These are phyloP conservation scores for Physocladia obscura DNA, from an alignment of 192 early-diverging fungal genomes.

Conservation along the genomic window DNA sequence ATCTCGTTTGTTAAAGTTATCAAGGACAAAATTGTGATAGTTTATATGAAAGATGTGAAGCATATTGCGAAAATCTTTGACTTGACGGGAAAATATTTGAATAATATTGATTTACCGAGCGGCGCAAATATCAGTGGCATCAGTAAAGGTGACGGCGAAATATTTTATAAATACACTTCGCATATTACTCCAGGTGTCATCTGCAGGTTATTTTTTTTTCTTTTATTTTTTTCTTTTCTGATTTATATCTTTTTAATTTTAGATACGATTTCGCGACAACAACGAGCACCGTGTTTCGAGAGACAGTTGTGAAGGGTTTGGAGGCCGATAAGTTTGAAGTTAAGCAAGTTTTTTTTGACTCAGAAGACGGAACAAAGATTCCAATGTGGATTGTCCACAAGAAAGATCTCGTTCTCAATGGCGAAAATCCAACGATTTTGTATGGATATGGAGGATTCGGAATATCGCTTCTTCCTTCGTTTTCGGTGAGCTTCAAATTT, in stretches of 20 bases:
- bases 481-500: conserved; percentile 7
- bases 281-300: conserved; percentile 40
- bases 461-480: conserved; percentile 44
- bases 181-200: conserved; percentile 62
- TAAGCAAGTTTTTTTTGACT: conserved; percentile 63
- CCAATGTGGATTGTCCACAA: conserved; percentile 67
- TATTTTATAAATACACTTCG: conserved; percentile 57
- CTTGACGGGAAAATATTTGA: conserved; percentile 41
- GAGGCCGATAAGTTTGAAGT: conserved; percentile 51
- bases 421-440: conserved; percentile 56
- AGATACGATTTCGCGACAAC: conserved; percentile 43
- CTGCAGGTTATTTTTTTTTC: too few relatives aligned
- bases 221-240: conserved; percentile 54
- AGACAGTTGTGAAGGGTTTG: conserved; percentile 44
- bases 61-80: conserved; percentile 42
- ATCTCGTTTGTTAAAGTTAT: conserved; percentile 40
- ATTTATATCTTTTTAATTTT: conserved; percentile 55
- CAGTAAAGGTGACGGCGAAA: conserved; percentile 34
- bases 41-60: conserved; percentile 67
- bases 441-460: conserved; percentile 74
- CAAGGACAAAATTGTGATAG: conserved; percentile 54
- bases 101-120: conserved; percentile 48
- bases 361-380: conserved; percentile 66
- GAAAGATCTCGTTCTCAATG: conserved; percentile 50
- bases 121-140: conserved; percentile 43